Evolutionary conservation across 2,329 filamentous ascomycete species (phyloP), one percentile per base, ranked within the genome.

Genomic region (Botryotinia calthae): DNA sequence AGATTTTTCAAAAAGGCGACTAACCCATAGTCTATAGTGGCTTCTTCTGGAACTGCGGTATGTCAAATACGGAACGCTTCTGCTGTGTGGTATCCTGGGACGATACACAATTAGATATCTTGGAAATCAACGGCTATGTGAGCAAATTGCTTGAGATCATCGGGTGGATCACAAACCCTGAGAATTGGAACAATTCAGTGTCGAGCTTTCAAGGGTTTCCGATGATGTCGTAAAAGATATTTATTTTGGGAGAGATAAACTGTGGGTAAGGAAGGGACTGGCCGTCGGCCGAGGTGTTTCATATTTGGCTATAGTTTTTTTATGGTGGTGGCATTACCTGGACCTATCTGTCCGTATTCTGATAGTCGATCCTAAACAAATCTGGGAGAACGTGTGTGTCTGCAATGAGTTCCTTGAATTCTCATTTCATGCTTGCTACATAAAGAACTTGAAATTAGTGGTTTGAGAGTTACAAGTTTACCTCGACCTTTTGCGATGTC

Each of bases 131-230:
- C 42, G 34, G 40, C 44, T 63, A 62, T 34, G 68, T 51, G 68
- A 61, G 58, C 58, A 51, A 70, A 31, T 28, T 70, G 58, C 58
- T 63, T 63, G 68, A 71, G 42, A 63, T 64, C 16, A 20, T 71
- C 25, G 34, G n/a, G 46, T 64, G 69, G 69, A 64, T 71, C n/a
- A 51, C 34, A 16, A 42, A 40, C 22, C 4, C 58, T 40, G 46
- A 34, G 44, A 64, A 56, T 56, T 71, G 44, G 68, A 31, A 64
- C 44, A 54, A 64, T 51, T 14, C 25, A 18, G 44, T 63, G 37
- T 70, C 68, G 44, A 70, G 37, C 58, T 51, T 70, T 28, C 54
- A 58, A 28, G 58, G 44, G 34, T 70, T 70, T 70, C 56, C 44
- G 37, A 46, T 42, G 16, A 70, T 51, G 42, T 48, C 58, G 42